Evolutionary conservation across 2,329 filamentous ascomycete species (phyloP), one percentile per base, ranked within the genome.

Genomic region (Xylariaceae sp.): DNA sequence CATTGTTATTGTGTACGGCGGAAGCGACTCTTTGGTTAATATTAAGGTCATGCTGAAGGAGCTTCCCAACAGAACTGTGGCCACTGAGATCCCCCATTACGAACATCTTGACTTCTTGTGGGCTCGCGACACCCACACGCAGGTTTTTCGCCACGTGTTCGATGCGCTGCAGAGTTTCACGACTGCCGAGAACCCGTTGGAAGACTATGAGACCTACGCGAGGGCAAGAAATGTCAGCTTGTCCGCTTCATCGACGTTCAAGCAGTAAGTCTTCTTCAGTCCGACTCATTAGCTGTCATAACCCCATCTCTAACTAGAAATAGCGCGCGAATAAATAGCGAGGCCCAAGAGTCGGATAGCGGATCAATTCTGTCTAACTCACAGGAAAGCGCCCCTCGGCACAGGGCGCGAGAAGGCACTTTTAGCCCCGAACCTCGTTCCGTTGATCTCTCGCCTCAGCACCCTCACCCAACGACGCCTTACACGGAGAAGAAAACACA

Each of bases 71-170:
- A 89, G 90, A 68, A 97, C 94, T 0, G 80, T 93, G 2, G 90
- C 90, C 1, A 94, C 86, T 36, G 88, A 93, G 65, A 88, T 99
- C 40, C 84, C 88, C 0, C 90, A 96, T 67, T 99, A 96, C 69
- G 94, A 99, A 70, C 94, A 99, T 70, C 82, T 99, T 19, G 94
- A 99, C 69, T 96, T 99, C 63, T 77, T 99, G 1, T 99, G 94
- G 94, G 94, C 89, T 0, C 78, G 83, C 36, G 91, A 97, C 63
- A 89, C 96, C 6, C 82, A 96, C 60, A 75, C 79, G 1, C 83
- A 91, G 47, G 93, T 97, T 2, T 97, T 97, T 65, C 89, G 86
- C 14, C 90, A 96, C 66, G 90, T 99, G 1, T 92, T 96, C 58
- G 87, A 95, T 61, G 92, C 94, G 0, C 75, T 99, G 10, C 84